Evolutionary conservation across 1,284 basidiomycete species (phyloP), one percentile per base, ranked within the genome.

Genomic region (Malassezia pachydermatis): DNA sequence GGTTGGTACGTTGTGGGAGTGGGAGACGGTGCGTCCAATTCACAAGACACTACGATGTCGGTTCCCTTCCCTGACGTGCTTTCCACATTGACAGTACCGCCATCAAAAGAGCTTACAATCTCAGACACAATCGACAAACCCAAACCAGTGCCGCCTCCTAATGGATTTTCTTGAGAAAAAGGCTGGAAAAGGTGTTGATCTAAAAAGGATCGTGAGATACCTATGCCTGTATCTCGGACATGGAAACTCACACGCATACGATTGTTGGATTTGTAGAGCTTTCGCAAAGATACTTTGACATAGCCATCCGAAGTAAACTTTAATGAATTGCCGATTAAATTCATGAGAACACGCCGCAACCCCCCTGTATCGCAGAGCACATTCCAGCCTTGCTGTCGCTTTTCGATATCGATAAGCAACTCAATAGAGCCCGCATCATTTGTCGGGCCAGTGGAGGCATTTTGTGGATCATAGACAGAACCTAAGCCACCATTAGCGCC

Each of bases 71-170:
- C 86, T 73, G 90, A 88, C 47, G 86, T 81, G 58, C 84, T 87
- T 80, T 82, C 81, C 7, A 89, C 85, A 58, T 88, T 85, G 38
- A 77, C 74, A 65, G 88, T 88, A 49, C 90, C 90, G 41, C 83
- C 80, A 49, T 94, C 81, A 49, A 83, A 84, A 30, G 86, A 83
- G 11, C 86, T 88, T 25, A 92, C 81, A 50, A 89, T 89, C 61
- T 84, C 88, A 76, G 87, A 88, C 68, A 95, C 90, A 60, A 96
- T 96, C 19, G 90, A 89, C 19, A 95, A 80, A n/a, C 90, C 90
- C 2, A 96, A 79, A 14, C 90, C 90, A 1, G 90, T 96, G 1
- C 90, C 90, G 2, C 88, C 84, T 64, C 92, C 88, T 8, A 88
- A 71, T 1, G 86, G 84, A 62, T 88, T 88, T 54, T 78, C 76